Evolutionary conservation across 768 basidiomycete genomes (phyloP).

Genomic region (Termitomyces sp.): DNA sequence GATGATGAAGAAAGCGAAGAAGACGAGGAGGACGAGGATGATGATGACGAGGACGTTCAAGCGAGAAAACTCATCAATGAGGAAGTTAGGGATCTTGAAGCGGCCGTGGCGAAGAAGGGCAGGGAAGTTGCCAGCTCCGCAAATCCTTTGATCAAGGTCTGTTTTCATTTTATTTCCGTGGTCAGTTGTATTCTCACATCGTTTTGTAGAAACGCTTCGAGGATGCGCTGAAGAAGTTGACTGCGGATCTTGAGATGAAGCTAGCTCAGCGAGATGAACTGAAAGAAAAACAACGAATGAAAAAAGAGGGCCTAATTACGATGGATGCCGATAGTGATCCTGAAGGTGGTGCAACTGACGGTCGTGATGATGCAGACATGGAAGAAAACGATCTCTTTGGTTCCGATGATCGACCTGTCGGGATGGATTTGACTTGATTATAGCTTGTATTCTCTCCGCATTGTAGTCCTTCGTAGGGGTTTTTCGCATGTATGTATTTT

Average conservation of each 20-base stretch:
- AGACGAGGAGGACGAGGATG: constrained; percentile 77
- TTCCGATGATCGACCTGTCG: constrained; percentile 36
- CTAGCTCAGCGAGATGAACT: constrained; percentile 74
- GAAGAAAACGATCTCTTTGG: constrained; percentile 44
- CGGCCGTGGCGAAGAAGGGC: constrained; percentile 82
- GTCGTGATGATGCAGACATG: constrained; percentile 24
- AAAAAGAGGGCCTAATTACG: constrained; percentile 58
- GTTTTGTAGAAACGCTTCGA: constrained; percentile 80
- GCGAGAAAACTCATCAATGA: constrained; percentile 80
- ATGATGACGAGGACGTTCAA: constrained; percentile 79
- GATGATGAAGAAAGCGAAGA: constrained; percentile 66
- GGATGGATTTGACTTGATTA: constrained; percentile 33
- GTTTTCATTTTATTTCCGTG: constrained; percentile 1
- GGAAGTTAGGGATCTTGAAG: constrained; percentile 86
- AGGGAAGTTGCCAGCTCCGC: constrained; percentile 78
- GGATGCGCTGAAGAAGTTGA: constrained; percentile 85
- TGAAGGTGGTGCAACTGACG: constrained; percentile 31
- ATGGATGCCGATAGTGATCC: constrained; percentile 37
- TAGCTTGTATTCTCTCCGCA: neutral
- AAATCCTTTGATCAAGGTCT: constrained; percentile 84
- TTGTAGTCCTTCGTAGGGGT: no score
- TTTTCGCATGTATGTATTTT: neutral
- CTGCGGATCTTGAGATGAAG: constrained; percentile 85
- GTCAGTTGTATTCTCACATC: neutral
- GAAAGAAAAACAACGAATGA: constrained; percentile 68